Evolutionary conservation across 2,329 filamentous ascomycete genomes (phyloP).

Genomic region (Aureobasidium melanogenum): DNA sequence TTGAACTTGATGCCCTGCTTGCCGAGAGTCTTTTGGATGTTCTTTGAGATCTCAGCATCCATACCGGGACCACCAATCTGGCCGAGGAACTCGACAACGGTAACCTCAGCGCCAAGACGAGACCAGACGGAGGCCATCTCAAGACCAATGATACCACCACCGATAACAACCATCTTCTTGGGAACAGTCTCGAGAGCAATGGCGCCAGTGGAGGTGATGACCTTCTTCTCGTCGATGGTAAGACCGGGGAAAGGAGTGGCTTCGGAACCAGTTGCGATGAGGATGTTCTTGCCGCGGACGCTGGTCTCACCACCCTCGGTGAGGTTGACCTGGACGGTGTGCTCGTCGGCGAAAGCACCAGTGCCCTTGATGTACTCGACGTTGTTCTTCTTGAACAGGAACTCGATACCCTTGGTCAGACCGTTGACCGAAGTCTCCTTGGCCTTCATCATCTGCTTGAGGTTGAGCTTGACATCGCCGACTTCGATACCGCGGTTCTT

Average conservation of each 20-base stretch:
- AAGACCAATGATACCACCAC: slow-evolving; percentile 95
- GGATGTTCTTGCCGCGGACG: slow-evolving; percentile 87
- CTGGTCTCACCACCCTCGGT: slow-evolving; percentile 85
- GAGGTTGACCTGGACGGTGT: slow-evolving; percentile 85
- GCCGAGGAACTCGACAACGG: slow-evolving; percentile 90
- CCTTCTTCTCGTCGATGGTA: slow-evolving; percentile 93
- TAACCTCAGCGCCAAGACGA: slow-evolving; percentile 84
- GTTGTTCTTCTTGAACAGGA: slow-evolving; percentile 97
- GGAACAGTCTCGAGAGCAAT: slow-evolving; percentile 83
- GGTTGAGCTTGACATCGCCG: slow-evolving; percentile 91
- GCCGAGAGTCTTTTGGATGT: slow-evolving; percentile 79
- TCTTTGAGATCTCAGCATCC: slow-evolving; percentile 89
- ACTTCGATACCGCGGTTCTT: slow-evolving; percentile 97
- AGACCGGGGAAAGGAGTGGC: slow-evolving; percentile 93
- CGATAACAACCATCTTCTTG: slow-evolving; percentile 94
- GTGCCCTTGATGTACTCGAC: slow-evolving; percentile 97
- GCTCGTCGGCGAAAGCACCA: slow-evolving; percentile 75
- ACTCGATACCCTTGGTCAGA: slow-evolving; percentile 95
- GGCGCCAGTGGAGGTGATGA: slow-evolving; percentile 92
- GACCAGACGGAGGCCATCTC: slow-evolving; percentile 99
- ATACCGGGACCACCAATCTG: slow-evolving; percentile 98
- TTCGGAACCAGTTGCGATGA: slow-evolving; percentile 94
- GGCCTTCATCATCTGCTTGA: slow-evolving; percentile 93
- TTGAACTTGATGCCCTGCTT: slow-evolving; percentile 99
- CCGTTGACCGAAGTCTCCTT: slow-evolving; percentile 86